Percentiles rank a stretch among this genome's conserved stretches.
Conservation (phyloP, 179 eudicot genomes). For the Gypsophila paniculata region DNA sequence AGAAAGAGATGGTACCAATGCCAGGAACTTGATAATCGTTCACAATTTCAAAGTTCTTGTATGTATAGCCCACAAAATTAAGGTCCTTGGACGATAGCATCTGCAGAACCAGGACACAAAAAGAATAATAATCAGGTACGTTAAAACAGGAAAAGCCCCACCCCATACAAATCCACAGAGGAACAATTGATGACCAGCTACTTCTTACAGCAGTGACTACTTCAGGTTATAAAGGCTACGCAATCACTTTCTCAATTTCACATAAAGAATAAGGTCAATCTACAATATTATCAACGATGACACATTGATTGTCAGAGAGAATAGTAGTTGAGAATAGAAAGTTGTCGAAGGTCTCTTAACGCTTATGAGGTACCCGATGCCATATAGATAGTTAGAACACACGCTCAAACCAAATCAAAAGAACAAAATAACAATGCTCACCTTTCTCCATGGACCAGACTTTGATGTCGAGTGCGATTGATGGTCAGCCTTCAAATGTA, state of each 20-base stretch:
- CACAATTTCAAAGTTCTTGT: slow-evolving; percentile 91
- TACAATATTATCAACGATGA: neutral
- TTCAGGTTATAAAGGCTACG: neutral
- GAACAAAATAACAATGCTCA: slow-evolving; percentile 19
- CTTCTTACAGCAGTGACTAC: neutral
- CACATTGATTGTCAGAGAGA: neutral
- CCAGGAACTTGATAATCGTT: slow-evolving; percentile 97
- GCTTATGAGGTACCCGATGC: neutral
- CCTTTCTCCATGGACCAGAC: slow-evolving; percentile 97
- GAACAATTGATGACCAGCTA: neutral
- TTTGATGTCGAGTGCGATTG: slow-evolving; percentile 47
- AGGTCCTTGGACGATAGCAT: slow-evolving; percentile 93
- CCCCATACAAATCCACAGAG: neutral
- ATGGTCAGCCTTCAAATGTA: slow-evolving; percentile 47
- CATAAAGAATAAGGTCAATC: neutral
- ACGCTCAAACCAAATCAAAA: neutral
- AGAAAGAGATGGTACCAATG: slow-evolving; percentile 50
- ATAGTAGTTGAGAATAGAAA: neutral
- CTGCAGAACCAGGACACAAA: slow-evolving; percentile 35
- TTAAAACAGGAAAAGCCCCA: neutral
- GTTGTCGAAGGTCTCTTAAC: neutral
- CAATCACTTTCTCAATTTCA: neutral
- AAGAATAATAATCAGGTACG: neutral
- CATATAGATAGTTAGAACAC: neutral
- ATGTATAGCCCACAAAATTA: slow-evolving; percentile 92